Conservation (phyloP, 352 stramenopile genomes). For the Globisporangium irregulare region DNA sequence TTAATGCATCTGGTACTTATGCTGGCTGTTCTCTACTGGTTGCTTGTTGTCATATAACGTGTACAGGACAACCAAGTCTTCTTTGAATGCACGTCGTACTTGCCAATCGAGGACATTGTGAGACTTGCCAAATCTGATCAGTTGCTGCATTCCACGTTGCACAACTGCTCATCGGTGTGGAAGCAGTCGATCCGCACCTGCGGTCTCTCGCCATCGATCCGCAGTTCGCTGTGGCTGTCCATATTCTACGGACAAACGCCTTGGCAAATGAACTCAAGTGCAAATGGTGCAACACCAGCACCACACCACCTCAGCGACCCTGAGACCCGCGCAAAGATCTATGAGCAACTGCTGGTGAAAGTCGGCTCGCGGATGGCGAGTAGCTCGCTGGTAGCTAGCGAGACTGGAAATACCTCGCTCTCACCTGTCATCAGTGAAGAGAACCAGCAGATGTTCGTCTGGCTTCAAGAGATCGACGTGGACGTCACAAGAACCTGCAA, state of each 20-base stretch:
- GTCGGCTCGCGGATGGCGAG: constrained; percentile 44
- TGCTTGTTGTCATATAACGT: not conserved
- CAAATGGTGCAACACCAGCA: constrained; percentile 9
- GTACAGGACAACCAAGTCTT: constrained; percentile 29
- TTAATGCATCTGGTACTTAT: not conserved
- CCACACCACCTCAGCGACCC: constrained; percentile 42
- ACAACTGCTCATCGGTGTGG: constrained; percentile 53
- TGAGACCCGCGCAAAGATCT: constrained; percentile 46
- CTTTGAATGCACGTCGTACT: constrained; percentile 42
- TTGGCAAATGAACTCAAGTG: constrained; percentile 24
- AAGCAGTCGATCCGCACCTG: constrained; percentile 68
- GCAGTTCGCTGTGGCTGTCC: constrained; percentile 62
- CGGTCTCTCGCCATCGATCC: constrained; percentile 39
- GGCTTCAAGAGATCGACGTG: constrained; percentile 81
- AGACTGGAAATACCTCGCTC: not conserved
- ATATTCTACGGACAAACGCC: constrained; percentile 59
- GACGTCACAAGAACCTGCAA: constrained; percentile 75
- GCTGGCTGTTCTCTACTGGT: not conserved
- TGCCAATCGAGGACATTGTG: constrained; percentile 46
- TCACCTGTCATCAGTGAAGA: constrained; percentile 30
- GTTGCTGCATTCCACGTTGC: constrained; percentile 14
- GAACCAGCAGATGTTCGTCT: constrained; percentile 49
- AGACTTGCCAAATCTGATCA: constrained; percentile 32
- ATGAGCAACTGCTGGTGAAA: constrained; percentile 64
- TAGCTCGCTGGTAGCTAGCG: constrained; percentile 9